Percentiles rank a stretch among this genome's conserved stretches.
Evolutionary conservation across 2,329 filamentous ascomycete species (phyloP).

Genomic region (Neoascochyta sp.): DNA sequence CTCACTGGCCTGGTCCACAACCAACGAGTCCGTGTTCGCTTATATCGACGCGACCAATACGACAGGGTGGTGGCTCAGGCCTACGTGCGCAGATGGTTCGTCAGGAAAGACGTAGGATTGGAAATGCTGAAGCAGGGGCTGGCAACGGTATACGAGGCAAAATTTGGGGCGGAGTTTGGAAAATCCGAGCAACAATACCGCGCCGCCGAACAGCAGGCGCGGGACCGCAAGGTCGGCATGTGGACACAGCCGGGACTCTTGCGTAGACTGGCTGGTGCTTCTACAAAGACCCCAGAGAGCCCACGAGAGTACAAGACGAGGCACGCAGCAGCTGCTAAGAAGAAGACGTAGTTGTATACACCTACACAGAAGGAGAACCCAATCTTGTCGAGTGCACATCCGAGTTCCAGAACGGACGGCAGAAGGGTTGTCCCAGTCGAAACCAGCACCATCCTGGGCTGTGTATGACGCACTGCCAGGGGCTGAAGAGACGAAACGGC

Average conservation of each 20-base stretch:
- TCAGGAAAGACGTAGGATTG: slow-evolving; percentile 76
- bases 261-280: slow-evolving; percentile 47
- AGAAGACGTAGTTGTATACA: slow-evolving; percentile 24
- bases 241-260: slow-evolving; percentile 58
- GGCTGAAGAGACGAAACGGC: no score
- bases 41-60: slow-evolving; percentile 88
- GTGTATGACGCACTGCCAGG: no score
- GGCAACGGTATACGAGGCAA: slow-evolving; percentile 92
- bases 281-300: slow-evolving; percentile 62
- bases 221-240: slow-evolving; percentile 50
- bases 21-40: slow-evolving; percentile 72
- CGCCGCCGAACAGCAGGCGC: slow-evolving; percentile 56
- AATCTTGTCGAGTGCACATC: no score
- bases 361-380: neutral
- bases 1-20: slow-evolving; percentile 69
- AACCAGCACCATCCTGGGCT: no score
- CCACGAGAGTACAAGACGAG: slow-evolving; percentile 81
- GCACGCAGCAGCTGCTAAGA: slow-evolving; percentile 45
- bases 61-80: slow-evolving; percentile 85
- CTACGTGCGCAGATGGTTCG: slow-evolving; percentile 63
- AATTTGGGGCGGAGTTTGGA: slow-evolving; percentile 84
- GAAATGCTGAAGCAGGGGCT: slow-evolving; percentile 84
- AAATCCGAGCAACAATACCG: slow-evolving; percentile 60
- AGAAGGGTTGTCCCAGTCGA: no score
- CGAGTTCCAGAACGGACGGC: no score